A percentile compares a stretch with the other conserved stretches of the same genome.
Evolutionary conservation across 768 basidiomycete genomes (phyloP).

Genomic region (Daedalea quercina): DNA sequence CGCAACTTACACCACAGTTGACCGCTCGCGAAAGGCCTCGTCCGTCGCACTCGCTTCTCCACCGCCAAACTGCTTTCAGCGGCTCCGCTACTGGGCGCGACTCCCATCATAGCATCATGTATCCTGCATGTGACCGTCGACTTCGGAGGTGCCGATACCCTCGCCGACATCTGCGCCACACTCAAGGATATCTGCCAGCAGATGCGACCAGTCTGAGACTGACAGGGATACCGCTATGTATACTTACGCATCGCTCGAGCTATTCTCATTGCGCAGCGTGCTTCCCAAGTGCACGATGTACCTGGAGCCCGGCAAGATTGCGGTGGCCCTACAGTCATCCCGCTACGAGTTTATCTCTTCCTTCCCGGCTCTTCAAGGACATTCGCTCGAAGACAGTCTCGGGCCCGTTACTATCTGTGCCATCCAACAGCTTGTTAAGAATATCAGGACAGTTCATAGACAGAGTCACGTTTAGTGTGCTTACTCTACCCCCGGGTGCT

Average conservation of each 20-base stretch:
- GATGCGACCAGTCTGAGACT: not conserved
- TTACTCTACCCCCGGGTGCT: too few relatives aligned
- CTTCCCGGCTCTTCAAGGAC: not conserved
- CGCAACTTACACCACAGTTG: not conserved
- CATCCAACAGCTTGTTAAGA: too few relatives aligned
- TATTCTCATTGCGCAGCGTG: not conserved
- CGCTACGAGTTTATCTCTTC: not conserved
- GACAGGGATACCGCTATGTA: not conserved
- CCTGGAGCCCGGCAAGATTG: not conserved
- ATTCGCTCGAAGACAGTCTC: not conserved
- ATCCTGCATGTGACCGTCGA: not conserved
- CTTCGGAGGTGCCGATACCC: not conserved
- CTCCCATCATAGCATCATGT: not conserved
- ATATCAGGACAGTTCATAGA: too few relatives aligned
- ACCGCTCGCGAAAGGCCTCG: not conserved
- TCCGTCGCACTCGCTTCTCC: not conserved
- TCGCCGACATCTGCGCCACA: not conserved
- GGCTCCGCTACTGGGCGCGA: not conserved
- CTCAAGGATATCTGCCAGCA: not conserved
- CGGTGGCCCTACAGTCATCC: not conserved
- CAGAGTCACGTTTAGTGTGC: too few relatives aligned
- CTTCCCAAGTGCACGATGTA: not conserved
- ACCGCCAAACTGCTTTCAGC: not conserved
- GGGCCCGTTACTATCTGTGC: too few relatives aligned
- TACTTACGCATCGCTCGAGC: not conserved